These are phyloP conservation scores for Fraxinus cuspidata DNA, from an alignment of 257 asterid species.

Conservation along the genomic window DNA sequence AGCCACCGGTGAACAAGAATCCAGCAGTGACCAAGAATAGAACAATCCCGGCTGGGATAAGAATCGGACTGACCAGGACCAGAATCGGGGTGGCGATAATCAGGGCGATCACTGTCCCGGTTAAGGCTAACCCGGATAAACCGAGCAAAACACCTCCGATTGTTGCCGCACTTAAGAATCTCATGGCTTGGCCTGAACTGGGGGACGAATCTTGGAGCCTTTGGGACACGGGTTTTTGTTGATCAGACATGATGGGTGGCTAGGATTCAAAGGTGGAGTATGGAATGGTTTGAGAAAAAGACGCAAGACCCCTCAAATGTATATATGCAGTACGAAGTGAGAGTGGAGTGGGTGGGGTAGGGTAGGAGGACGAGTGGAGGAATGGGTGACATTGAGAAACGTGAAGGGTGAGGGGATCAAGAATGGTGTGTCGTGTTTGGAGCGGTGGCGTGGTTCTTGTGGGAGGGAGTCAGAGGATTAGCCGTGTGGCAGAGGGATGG, in stretches of 20 bases:
- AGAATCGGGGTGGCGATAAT: conserved; percentile 34
- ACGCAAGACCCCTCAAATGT: not conserved
- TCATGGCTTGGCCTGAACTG: conserved; percentile 12
- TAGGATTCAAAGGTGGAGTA: not conserved
- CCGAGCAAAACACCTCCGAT: conserved; percentile 40
- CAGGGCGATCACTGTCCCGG: conserved; percentile 36
- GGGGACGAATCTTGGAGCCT: conserved; percentile 23
- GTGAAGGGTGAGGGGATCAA: conserved; percentile 5
- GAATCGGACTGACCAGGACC: conserved; percentile 37
- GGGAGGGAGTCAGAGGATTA: not conserved
- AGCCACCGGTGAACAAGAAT: conserved; percentile 40
- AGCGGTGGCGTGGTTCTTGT: not conserved
- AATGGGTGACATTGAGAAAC: not conserved
- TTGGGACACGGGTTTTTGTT: conserved; percentile 26
- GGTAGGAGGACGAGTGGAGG: not conserved
- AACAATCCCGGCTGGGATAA: conserved; percentile 30
- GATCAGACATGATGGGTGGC: conserved; percentile 31
- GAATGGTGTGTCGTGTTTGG: not conserved
- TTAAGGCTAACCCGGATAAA: conserved; percentile 38
- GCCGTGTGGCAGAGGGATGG: not conserved
- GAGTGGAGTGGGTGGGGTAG: not conserved
- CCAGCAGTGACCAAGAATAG: conserved; percentile 27
- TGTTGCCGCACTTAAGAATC: conserved; percentile 32
- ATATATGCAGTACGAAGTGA: not conserved
- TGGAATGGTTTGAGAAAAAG: not conserved